phyloP scores from a whole-genome alignment of 441 rosid species.

The Monsonia emarginata region DNA sequence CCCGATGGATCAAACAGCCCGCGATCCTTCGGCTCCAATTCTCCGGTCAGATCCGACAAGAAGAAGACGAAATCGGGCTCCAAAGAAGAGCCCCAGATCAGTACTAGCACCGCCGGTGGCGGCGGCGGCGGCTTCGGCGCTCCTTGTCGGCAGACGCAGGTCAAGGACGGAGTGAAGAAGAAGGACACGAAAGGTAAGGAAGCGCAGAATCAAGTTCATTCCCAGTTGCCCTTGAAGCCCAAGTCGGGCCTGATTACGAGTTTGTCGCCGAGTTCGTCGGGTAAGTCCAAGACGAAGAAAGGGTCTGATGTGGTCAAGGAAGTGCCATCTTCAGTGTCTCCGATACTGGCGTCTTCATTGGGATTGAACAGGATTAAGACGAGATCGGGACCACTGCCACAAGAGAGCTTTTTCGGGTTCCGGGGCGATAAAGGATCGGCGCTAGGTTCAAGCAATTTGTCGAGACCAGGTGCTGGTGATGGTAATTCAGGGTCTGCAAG shows the following conservation, averaged over 20 bases:
- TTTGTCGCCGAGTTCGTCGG: constrained; percentile 22
- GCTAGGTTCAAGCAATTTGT: constrained; percentile 61
- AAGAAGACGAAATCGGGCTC: constrained; percentile 58
- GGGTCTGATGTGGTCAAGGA: constrained; percentile 27
- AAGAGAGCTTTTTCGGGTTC: constrained; percentile 64
- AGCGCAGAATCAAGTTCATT: constrained; percentile 16
- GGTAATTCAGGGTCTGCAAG: too few relatives aligned
- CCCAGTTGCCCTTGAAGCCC: constrained; percentile 7
- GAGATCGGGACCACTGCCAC: constrained; percentile 87
- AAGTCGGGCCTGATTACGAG: not conserved
- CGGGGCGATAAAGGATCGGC: constrained; percentile 51
- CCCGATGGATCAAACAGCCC: constrained; percentile 84
- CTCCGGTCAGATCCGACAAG: constrained; percentile 84
- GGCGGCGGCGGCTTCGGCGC: not conserved
- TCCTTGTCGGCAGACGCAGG: constrained; percentile 38
- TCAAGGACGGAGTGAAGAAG: constrained; percentile 51
- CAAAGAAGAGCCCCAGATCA: constrained; percentile 35
- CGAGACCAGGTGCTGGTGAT: constrained; percentile 34
- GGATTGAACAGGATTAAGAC: constrained; percentile 90
- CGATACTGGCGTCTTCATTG: constrained; percentile 76
- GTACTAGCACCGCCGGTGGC: not conserved
- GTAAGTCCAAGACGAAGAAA: constrained; percentile 35
- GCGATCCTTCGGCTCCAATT: constrained; percentile 70
- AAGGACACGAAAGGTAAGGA: constrained; percentile 47
- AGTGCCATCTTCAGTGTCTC: constrained; percentile 55